A percentile compares a stretch with the other conserved stretches of the same genome.
Conservation (phyloP, 164 flowering plant genomes). For the Nymphaea thermarum region DNA sequence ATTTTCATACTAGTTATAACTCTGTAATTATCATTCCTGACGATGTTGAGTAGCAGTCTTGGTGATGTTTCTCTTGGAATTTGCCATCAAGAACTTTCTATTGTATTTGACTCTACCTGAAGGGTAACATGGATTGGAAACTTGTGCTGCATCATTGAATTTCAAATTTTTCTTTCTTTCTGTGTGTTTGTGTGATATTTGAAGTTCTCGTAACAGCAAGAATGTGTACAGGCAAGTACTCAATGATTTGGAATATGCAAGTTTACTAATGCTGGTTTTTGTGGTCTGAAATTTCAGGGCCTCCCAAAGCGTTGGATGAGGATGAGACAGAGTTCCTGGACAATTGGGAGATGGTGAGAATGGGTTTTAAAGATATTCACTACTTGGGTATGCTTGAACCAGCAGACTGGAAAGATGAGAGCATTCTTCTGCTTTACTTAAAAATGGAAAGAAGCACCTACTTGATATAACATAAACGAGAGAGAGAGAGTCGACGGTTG, state of each 20-base stretch:
- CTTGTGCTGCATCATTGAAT: neutral
- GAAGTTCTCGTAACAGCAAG: neutral
- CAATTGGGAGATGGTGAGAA: conserved; percentile 61
- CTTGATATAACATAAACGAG: no score
- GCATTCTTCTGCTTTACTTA: neutral
- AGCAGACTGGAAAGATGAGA: neutral
- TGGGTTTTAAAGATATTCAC: conserved; percentile 11
- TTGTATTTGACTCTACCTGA: neutral
- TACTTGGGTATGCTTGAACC: conserved; percentile 13
- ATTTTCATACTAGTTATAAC: no score
- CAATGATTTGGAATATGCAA: neutral
- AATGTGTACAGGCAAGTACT: neutral
- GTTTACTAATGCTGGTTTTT: neutral
- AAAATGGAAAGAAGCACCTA: no score
- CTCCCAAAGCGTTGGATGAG: conserved; percentile 95
- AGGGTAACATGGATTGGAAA: neutral
- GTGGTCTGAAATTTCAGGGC: conserved; percentile 37
- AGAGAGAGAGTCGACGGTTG: no score
- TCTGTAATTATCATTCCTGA: no score
- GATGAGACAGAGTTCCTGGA: conserved; percentile 98
- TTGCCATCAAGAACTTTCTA: no score
- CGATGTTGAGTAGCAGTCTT: no score
- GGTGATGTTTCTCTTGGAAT: no score
- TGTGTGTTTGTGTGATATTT: neutral
- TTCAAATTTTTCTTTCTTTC: neutral